Evolutionary conservation across 331 rosid species (phyloP).

Genomic region (Quercus lobata): DNA sequence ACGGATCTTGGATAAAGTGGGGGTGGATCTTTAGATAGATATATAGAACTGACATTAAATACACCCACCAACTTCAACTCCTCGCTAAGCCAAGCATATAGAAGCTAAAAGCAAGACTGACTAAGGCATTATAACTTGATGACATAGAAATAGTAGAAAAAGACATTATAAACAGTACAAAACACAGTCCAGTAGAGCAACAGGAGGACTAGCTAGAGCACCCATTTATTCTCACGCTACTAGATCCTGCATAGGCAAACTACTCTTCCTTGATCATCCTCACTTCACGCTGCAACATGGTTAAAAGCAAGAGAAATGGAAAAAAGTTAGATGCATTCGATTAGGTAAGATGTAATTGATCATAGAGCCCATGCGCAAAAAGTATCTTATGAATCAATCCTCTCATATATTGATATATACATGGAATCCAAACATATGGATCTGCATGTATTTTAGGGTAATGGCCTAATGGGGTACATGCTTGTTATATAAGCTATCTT

Average conservation of each 20-base stretch:
- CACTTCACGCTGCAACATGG: background rate
- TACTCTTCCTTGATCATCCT: background rate
- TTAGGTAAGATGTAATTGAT: background rate
- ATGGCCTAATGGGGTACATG: too few relatives aligned
- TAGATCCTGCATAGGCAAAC: background rate
- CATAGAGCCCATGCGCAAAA: background rate
- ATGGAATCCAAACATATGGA: too few relatives aligned
- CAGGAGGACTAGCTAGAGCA: background rate
- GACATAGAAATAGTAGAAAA: background rate
- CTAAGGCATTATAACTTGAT: background rate
- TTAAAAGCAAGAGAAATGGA: background rate
- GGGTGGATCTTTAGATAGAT: background rate
- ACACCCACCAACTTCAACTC: background rate
- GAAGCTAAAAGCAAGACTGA: background rate
- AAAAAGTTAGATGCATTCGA: background rate
- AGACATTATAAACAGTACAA: background rate
- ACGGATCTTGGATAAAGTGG: background rate
- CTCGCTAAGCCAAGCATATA: background rate
- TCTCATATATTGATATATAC: too few relatives aligned
- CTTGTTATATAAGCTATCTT: too few relatives aligned
- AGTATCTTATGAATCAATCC: background rate
- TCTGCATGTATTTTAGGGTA: too few relatives aligned
- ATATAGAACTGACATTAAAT: background rate
- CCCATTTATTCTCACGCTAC: background rate
- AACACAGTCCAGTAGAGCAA: background rate